Evolutionary conservation across 2,329 filamentous ascomycete species (phyloP).

Genomic region (Pseudopyricularia cyperi): DNA sequence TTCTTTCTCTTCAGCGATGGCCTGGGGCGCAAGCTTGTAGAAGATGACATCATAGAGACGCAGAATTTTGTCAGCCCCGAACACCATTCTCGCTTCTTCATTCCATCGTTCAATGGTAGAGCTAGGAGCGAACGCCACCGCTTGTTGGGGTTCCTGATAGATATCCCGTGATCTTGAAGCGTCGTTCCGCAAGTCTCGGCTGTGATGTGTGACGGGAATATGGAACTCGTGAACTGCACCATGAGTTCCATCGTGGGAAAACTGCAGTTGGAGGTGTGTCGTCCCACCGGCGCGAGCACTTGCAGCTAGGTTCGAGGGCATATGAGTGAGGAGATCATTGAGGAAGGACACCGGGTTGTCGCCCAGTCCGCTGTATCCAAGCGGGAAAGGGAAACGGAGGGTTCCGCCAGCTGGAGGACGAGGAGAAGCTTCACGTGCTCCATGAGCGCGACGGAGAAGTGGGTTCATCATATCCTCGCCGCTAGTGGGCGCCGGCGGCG

Average conservation of each 20-base stretch:
- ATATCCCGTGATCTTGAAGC: constrained; percentile 26
- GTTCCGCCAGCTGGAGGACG: constrained; percentile 21
- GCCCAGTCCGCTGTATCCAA: constrained; percentile 28
- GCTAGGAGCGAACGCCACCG: constrained; percentile 60
- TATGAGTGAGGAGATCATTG: constrained; percentile 41
- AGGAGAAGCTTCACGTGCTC: constrained; percentile 30
- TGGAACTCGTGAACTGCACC: constrained; percentile 40
- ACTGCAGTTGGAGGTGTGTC: constrained; percentile 42
- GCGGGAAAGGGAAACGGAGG: constrained; percentile 20
- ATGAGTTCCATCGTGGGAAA: constrained; percentile 33
- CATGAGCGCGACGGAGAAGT: constrained; percentile 54
- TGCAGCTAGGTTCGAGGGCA: constrained; percentile 11
- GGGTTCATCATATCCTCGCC: constrained; percentile 80
- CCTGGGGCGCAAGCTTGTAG: constrained; percentile 65
- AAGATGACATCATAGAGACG: constrained; percentile 56
- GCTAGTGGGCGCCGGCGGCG: constrained; percentile 35
- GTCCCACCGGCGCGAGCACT: not conserved
- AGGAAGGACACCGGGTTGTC: constrained; percentile 44
- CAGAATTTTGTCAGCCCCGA: constrained; percentile 58
- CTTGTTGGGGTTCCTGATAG: constrained; percentile 53
- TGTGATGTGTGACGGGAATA: constrained; percentile 16
- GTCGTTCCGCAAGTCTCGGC: not conserved
- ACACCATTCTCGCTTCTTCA: constrained; percentile 81
- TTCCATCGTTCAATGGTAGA: constrained; percentile 70
- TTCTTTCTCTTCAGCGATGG: constrained; percentile 54